Base-by-base conservation (phyloP, 768 basidiomycete species). In the Leccinum imitatum region DNA sequence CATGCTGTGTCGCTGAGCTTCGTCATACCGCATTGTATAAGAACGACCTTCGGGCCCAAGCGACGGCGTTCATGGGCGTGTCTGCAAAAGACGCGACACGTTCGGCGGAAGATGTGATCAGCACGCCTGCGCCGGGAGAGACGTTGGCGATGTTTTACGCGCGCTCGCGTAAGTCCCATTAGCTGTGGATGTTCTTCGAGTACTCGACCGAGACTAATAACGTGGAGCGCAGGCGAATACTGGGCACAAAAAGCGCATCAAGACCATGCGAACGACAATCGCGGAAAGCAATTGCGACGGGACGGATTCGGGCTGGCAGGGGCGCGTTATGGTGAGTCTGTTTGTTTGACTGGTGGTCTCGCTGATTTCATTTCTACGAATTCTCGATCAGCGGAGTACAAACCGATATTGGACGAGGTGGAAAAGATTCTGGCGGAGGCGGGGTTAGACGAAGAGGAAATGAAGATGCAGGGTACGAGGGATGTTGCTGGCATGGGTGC, bases 71-170 rank as follows among this genome's bases (percentile, higher is more conserved):
- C 68, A 82, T 91, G 81, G 89, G 86, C 5, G 86, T 87, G 0
- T 73, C 86, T 8, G 84, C 82, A 55, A 85, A 85, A 57, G 76
- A 78, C 21, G 73, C 78, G 6, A 61, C 71, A 2, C 79, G 86
- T 4, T 83, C 88, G 1, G 77, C 82, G 0, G 92, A 93, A 67
- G 91, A 94, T 59, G 72, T 83, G 1, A 69, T 89, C 27, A 89
- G 87, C 65, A 94, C 92, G 0, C 94, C 94, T 0, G 77, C 89
- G 3, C 91, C 92, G 0, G 91, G 92, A 11, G 94, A 96, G 72
- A 90, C 89, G 0, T 74, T 95, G 8, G 87, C 91, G 0, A 80
- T 81, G 73, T 95, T 95, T 71, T 95, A 93, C 66, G 85, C 88
- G 6, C 84, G 93, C 8, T 87, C 89, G 17, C 84, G 91, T 89